Percentiles rank a stretch among this genome's conserved stretches.
These are phyloP conservation scores for Fusarium coffeatum DNA, from an alignment of 2,329 filamentous ascomycete genomes.

Conservation along the genomic window DNA sequence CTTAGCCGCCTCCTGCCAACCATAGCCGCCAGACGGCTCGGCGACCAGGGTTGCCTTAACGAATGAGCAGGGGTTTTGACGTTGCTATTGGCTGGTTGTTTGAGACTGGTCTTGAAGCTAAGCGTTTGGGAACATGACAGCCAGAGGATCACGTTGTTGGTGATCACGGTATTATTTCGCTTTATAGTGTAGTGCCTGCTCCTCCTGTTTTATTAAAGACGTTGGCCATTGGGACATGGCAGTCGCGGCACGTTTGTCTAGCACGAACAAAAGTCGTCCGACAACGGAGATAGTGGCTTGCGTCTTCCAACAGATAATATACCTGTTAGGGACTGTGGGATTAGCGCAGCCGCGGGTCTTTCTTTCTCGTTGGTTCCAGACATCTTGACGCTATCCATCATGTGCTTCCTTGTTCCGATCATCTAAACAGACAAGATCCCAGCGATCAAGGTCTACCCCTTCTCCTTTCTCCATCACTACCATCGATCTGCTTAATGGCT, in stretches of 20 bases:
- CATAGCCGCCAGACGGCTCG: slow-evolving; percentile 49
- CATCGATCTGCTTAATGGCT: slow-evolving; percentile 28
- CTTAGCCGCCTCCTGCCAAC: slow-evolving; percentile 49
- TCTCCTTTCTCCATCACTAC: slow-evolving; percentile 9
- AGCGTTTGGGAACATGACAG: slow-evolving; percentile 52
- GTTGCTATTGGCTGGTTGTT: slow-evolving; percentile 49
- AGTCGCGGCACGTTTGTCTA: slow-evolving; percentile 40
- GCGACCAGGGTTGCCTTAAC: slow-evolving; percentile 45
- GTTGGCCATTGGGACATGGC: slow-evolving; percentile 36
- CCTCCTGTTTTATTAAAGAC: slow-evolving; percentile 8
- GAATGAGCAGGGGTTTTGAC: slow-evolving; percentile 48
- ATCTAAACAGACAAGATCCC: slow-evolving; percentile 8
- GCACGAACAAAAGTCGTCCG: slow-evolving; percentile 35
- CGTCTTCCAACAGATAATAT: slow-evolving; percentile 28
- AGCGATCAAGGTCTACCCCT: slow-evolving; percentile 13
- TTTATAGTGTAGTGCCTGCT: slow-evolving; percentile 6
- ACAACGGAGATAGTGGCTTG: slow-evolving; percentile 44
- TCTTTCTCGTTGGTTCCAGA: slow-evolving; percentile 39
- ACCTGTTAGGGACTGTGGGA: slow-evolving; percentile 44
- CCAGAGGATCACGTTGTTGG: slow-evolving; percentile 34
- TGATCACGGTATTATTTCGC: slow-evolving; percentile 23
- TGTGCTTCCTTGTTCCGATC: slow-evolving; percentile 10
- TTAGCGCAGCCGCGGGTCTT: slow-evolving; percentile 46
- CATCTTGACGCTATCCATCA: slow-evolving; percentile 19
- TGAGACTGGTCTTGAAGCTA: slow-evolving; percentile 45